A percentile compares a stretch with the other conserved stretches of the same genome.
Conservation (phyloP, 2,329 filamentous ascomycete genomes). For the Colletotrichum agaves region DNA sequence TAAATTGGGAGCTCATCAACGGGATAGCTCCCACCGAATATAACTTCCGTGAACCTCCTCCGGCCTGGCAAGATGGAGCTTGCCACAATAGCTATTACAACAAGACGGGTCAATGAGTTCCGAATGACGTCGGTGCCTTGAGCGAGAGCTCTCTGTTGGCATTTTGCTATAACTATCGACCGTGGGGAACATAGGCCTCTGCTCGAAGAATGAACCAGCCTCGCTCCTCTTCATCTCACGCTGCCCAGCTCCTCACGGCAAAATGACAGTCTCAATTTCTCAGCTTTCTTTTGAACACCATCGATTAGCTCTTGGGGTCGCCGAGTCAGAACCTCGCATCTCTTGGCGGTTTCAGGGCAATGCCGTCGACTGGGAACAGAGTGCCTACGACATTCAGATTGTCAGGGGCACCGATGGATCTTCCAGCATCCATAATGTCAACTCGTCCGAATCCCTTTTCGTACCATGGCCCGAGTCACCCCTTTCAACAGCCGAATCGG, state of each 20-base stretch:
- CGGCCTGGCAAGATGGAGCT: not conserved
- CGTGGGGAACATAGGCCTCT: not conserved
- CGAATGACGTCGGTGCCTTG: not conserved
- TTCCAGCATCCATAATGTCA: conserved; percentile 41
- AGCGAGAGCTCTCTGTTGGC: no score
- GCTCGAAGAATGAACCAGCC: no score
- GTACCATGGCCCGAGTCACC: conserved; percentile 56
- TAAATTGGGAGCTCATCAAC: not conserved
- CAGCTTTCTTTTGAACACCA: conserved; percentile 56
- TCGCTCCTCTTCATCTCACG: no score
- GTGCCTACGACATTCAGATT: conserved; percentile 56
- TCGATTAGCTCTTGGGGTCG: conserved; percentile 54
- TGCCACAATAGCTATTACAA: not conserved
- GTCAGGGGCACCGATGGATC: conserved; percentile 35
- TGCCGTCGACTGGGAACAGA: conserved; percentile 54
- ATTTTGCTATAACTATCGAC: not conserved
- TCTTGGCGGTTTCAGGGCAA: conserved; percentile 58
- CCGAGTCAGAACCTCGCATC: conserved; percentile 54
- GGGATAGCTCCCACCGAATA: conserved; percentile 10
- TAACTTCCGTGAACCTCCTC: not conserved
- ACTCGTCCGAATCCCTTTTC: conserved; percentile 51
- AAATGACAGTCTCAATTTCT: conserved; percentile 52
- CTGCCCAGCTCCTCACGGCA: not conserved
- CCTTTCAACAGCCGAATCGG: conserved; percentile 46
- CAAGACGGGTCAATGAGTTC: conserved; percentile 9